Percentiles rank a stretch among this genome's conserved stretches.
Evolutionary conservation across 1,139 yeast species (phyloP).

Genomic region (Pneumocystis oryctolagi): DNA sequence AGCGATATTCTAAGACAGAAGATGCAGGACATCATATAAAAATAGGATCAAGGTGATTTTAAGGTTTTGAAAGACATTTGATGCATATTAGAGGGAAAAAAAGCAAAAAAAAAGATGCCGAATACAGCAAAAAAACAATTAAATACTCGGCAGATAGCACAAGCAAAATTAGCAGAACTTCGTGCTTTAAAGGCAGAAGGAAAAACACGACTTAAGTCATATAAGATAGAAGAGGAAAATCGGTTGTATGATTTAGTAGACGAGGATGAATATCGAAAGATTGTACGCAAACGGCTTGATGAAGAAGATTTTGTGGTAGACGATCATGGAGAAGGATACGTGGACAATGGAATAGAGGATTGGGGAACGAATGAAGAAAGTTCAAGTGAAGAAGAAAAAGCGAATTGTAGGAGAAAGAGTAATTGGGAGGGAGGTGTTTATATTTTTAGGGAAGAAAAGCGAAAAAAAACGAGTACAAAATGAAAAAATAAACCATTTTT

Average conservation of each 20-base stretch:
- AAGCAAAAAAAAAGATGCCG: background rate
- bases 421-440: slow-evolving; percentile 12
- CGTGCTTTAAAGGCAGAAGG: slow-evolving; percentile 16
- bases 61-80: background rate
- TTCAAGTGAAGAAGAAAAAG: slow-evolving; percentile 42
- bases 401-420: slow-evolving; percentile 17
- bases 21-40: too few species aligned
- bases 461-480: slow-evolving; percentile 6
- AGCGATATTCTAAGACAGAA: too few species aligned
- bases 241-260: slow-evolving; percentile 76
- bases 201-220: slow-evolving; percentile 19
- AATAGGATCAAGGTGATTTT: too few species aligned
- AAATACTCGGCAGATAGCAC: background rate
- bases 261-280: slow-evolving; percentile 60
- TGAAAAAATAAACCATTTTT: slow-evolving; percentile 6
- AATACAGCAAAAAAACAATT: background rate
- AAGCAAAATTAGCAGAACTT: slow-evolving; percentile 12
- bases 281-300: slow-evolving; percentile 63
- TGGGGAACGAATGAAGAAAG: slow-evolving; percentile 46
- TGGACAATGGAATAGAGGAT: slow-evolving; percentile 81
- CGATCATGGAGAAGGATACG: slow-evolving; percentile 80
- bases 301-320: slow-evolving; percentile 90
- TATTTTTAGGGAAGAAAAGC: slow-evolving; percentile 5
- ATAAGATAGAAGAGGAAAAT: slow-evolving; percentile 23
- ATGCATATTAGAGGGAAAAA: background rate